phyloP scores from a whole-genome alignment of 495 filamentous ascomycete species.

The Hapsidospora chrysogenum region DNA sequence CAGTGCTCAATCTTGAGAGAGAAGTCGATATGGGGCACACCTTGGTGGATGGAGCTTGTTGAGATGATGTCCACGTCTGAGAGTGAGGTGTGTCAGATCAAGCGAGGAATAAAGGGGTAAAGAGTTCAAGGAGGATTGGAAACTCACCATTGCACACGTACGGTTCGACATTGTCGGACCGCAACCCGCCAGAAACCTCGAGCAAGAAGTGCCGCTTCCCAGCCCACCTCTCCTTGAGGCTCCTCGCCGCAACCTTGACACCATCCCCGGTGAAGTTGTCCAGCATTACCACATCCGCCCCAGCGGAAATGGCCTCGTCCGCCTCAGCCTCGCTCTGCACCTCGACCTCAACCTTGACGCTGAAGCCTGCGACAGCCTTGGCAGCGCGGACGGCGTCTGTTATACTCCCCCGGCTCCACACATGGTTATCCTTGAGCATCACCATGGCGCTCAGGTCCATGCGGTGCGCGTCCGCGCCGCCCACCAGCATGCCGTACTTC shows the following conservation, averaged over 20 bases:
- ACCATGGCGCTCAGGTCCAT: conserved; percentile 89
- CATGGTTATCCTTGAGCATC: conserved; percentile 98
- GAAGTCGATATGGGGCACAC: conserved; percentile 82
- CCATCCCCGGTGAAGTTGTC: conserved; percentile 80
- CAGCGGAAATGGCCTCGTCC: conserved; percentile 75
- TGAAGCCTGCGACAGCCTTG: conserved; percentile 71
- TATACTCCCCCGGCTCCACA: conserved; percentile 79
- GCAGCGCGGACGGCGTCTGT: conserved; percentile 68
- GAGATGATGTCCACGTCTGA: conserved; percentile 85
- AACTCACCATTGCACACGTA: conserved; percentile 59
- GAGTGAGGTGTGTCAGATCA: neutral
- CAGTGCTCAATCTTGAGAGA: conserved; percentile 69
- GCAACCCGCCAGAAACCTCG: conserved; percentile 86
- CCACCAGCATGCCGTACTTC: conserved; percentile 94
- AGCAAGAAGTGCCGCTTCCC: conserved; percentile 54
- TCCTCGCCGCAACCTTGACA: conserved; percentile 49
- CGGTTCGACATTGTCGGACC: conserved; percentile 58
- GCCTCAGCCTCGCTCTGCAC: conserved; percentile 75
- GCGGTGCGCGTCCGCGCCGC: conserved; percentile 78
- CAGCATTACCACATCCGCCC: conserved; percentile 91
- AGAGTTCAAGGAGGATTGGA: no score
- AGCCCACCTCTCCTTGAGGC: conserved; percentile 61
- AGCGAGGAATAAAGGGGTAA: no score
- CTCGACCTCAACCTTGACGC: conserved; percentile 91
- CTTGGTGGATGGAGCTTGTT: conserved; percentile 93